A percentile compares a stretch with the other conserved stretches of the same genome.
phyloP scores from a whole-genome alignment of 257 asterid genomes.

The Solanum pinnatisectum region DNA sequence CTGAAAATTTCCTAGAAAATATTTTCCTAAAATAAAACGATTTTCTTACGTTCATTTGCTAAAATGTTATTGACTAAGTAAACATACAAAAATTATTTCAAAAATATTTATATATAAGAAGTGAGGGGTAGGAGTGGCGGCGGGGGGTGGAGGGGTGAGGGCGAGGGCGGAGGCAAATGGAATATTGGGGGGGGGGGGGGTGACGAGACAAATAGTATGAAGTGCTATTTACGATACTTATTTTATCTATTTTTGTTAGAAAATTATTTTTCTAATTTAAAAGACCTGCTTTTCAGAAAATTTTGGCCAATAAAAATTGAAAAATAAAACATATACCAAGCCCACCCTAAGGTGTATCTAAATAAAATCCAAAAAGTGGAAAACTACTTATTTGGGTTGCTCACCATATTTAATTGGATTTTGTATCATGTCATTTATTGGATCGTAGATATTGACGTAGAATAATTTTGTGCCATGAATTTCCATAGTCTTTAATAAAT shows the following conservation, averaged over 20 bases:
- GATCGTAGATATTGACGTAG: conserved; percentile 35
- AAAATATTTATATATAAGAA: background rate
- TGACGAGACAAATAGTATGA: background rate
- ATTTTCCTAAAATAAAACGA: background rate
- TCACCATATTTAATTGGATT: conserved; percentile 44
- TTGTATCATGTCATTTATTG: conserved; percentile 36
- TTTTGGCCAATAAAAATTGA: background rate
- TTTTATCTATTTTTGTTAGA: background rate
- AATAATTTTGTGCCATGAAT: background rate
- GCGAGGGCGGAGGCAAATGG: background rate
- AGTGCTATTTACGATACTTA: background rate
- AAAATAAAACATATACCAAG: background rate
- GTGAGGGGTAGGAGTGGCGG: background rate
- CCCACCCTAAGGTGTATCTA: background rate
- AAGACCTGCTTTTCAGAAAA: background rate
- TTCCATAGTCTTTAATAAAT: conserved; percentile 10
- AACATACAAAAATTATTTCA: background rate
- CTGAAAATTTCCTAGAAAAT: background rate
- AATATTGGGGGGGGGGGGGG: too few relatives aligned
- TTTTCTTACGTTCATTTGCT: background rate
- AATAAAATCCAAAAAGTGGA: background rate
- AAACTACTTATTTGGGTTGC: background rate
- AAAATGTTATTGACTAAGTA: background rate
- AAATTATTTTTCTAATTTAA: background rate
- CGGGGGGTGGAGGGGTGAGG: background rate